Base-by-base conservation (phyloP, 1,284 basidiomycete species). In the Heterobasidion annosum region DNA sequence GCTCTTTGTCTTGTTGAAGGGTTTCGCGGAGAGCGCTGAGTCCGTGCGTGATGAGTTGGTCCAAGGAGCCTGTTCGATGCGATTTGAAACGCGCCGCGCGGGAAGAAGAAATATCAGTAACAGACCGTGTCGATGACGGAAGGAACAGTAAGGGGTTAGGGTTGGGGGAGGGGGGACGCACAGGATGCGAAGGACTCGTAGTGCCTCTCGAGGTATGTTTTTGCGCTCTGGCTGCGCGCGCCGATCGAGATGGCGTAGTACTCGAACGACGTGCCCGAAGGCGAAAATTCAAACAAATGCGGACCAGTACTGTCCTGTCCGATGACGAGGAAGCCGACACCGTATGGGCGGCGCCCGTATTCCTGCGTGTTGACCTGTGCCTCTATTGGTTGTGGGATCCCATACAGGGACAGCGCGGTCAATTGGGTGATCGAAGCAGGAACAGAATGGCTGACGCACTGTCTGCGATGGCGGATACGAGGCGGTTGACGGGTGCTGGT, bases 221-320 rank as follows among this genome's bases (percentile, higher is more conserved):
- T 99, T 54, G 97, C 96, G 63, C 91, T 95, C 73, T 99, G 97
- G 70, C 88, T 93, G 50, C 97, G 83, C 15, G 97, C 97, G 52
- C 97, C 97, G 69, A 99, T 98, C 34, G 93, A 95, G 84, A 98
- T 97, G 47, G 97, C 97, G 67, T 88, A 94, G 75, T 98, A 99
- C 71, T 99, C 97, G 68, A 96, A 98, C 51, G 93, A 93, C 67
- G 93, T 97, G 33, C 97, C 97, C 0, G 95, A 91, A 0, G 97
- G 97, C 1, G 92, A 94, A 74, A 99, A 99, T 70, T 99, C 97
- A 72, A 93, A 98, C 48, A 99, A 83, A 71, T 99, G 97, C 9
- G 97, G 95, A 1, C 97, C 97, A 34, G 88, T 85, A 66, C 92
- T 87, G 72, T 99, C 97, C 66, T 91, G 84, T 8, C 97, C 97